A percentile compares a stretch with the other conserved stretches of the same genome.
Conservation (phyloP, 2,329 filamentous ascomycete species). For the Ascomycota sp. region DNA sequence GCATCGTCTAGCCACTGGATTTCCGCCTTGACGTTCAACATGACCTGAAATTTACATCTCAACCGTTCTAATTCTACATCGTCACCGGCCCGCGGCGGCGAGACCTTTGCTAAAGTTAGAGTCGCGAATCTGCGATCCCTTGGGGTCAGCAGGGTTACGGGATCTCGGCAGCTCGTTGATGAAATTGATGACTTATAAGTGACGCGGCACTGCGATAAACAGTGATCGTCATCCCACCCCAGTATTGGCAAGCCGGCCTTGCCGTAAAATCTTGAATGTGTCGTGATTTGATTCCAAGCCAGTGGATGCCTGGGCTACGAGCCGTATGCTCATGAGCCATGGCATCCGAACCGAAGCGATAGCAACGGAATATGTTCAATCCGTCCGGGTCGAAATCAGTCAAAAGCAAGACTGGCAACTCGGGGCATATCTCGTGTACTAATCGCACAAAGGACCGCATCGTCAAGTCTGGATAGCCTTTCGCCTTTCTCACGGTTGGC, state of each 20-base stretch:
- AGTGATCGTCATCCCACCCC: slow-evolving; percentile 1
- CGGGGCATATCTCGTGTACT: slow-evolving; percentile 24
- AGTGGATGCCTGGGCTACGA: slow-evolving; percentile 30
- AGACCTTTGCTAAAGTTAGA: slow-evolving; percentile 26
- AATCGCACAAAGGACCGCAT: slow-evolving; percentile 44
- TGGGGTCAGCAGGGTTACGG: slow-evolving; percentile 20
- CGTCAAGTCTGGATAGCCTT: slow-evolving; percentile 61
- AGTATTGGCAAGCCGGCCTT: too few relatives aligned
- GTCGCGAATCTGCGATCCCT: slow-evolving; percentile 38
- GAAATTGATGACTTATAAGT: slow-evolving; percentile 5
- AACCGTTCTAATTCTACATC: slow-evolving; percentile 18
- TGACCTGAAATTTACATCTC: slow-evolving; percentile 42
- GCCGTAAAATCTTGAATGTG: slow-evolving; percentile 13
- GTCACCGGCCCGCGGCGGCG: slow-evolving; percentile 8
- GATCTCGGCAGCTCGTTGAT: slow-evolving; percentile 9
- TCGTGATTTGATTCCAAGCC: slow-evolving; percentile 38
- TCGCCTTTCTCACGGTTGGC: slow-evolving; percentile 30
- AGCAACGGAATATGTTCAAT: slow-evolving; percentile 51
- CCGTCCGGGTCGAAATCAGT: slow-evolving; percentile 65
- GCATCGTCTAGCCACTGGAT: slow-evolving; percentile 48
- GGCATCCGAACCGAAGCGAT: slow-evolving; percentile 46
- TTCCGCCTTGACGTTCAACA: slow-evolving; percentile 56
- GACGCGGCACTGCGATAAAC: not conserved
- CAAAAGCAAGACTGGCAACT: slow-evolving; percentile 38
- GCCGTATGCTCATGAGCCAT: slow-evolving; percentile 37